Evolutionary conservation across 2,329 filamentous ascomycete species (phyloP).

Genomic region (Botrytis tulipae): DNA sequence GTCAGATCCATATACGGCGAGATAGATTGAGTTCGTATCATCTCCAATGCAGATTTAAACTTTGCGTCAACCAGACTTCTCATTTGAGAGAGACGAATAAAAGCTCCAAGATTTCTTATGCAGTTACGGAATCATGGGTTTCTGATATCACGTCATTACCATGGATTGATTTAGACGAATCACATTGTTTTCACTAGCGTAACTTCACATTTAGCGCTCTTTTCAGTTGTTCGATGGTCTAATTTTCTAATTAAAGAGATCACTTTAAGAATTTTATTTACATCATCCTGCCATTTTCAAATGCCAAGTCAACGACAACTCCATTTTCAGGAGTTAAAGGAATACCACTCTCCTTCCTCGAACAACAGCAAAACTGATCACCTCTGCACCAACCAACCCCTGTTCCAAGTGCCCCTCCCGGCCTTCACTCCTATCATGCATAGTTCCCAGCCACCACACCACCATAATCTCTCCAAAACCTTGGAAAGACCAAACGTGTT

Average conservation of each 20-base stretch:
- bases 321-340: background rate
- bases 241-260: too few species aligned
- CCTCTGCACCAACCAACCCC: background rate
- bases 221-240: accelerated
- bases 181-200: background rate
- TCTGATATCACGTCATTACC: background rate
- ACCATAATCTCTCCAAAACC: background rate
- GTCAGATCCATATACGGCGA: accelerated
- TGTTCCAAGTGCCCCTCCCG: background rate
- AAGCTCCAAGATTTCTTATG: background rate
- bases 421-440: too few species aligned
- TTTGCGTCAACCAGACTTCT: background rate
- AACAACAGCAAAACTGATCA: background rate
- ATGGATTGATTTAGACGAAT: background rate
- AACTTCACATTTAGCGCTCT: accelerated
- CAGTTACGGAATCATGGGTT: background rate
- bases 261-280: background rate
- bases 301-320: background rate
- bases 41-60: background rate
- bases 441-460: background rate
- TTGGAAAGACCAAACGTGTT: background rate
- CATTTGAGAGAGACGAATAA: background rate
- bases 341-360: background rate
- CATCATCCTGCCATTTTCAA: too few species aligned
- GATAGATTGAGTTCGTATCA: background rate